phyloP scores from a whole-genome alignment of 305 asterid genomes.

The Rubia tinctorum region DNA sequence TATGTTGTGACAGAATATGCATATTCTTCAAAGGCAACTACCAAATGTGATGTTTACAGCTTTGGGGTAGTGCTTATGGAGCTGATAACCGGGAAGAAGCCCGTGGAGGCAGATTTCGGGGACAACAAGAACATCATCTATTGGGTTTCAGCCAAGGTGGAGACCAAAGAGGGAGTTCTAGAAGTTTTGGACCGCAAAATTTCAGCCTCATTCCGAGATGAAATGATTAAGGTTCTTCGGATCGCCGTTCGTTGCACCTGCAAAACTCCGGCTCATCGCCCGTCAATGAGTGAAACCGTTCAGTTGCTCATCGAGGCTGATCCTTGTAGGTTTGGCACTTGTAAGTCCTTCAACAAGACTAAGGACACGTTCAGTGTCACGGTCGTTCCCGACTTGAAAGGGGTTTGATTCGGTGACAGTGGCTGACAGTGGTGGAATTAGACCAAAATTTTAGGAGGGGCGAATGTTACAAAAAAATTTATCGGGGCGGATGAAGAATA shows the following conservation, averaged over 20 bases:
- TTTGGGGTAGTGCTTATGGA: constrained; percentile 91
- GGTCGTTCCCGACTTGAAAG: background rate
- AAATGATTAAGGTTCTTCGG: constrained; percentile 76
- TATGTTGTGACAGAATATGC: constrained; percentile 60
- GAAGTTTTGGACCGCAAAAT: constrained; percentile 66
- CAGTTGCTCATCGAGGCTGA: constrained; percentile 71
- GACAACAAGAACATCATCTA: constrained; percentile 73
- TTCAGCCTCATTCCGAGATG: constrained; percentile 50
- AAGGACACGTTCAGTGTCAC: constrained; percentile 14
- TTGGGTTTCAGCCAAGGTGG: constrained; percentile 73
- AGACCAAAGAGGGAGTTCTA: constrained; percentile 54
- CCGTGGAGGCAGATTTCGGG: constrained; percentile 80
- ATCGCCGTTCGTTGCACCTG: constrained; percentile 86
- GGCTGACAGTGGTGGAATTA: background rate
- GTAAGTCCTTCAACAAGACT: constrained; percentile 45
- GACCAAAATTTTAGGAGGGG: too few relatives aligned
- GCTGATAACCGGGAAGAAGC: constrained; percentile 76
- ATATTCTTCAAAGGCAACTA: constrained; percentile 80
- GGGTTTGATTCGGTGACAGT: background rate
- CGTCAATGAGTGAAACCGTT: constrained; percentile 77
- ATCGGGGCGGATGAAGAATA: too few relatives aligned
- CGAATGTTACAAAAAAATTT: too few relatives aligned
- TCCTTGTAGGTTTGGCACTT: constrained; percentile 59
- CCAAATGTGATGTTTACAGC: constrained; percentile 92
- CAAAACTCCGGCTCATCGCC: constrained; percentile 55